Base-by-base conservation (phyloP, 345 rosid genomes). In the Lenwebbia sp. region DNA sequence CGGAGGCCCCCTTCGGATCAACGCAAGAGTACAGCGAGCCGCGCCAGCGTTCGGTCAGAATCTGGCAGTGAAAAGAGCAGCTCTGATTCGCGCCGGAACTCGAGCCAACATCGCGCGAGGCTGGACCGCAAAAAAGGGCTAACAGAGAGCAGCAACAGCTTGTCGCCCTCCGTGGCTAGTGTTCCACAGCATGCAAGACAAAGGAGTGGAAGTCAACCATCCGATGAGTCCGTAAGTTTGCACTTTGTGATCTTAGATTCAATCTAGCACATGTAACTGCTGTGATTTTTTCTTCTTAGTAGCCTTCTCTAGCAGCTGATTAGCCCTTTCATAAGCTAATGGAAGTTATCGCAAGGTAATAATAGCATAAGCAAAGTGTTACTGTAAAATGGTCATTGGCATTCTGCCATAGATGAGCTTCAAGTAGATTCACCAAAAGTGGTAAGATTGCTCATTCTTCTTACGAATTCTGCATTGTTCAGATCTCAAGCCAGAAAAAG, bases 21-120 rank as follows among this genome's bases (percentile, higher is more conserved):
- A 30, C 88, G 54, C 23, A 87, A 49, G 85, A 84, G 85, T 50
- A 37, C 81, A 10, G 47, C 2, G 26, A 37, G 88, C 75, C 87
- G 49, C 23, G 40, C 70, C 83, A 86, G 84, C 83, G 57, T 44
- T 1, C 13, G 58, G 54, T 54, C 90, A 37, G 91, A 88, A 83
- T 87, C 87, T 6, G 62, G 88, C 51, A 85, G 88, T 10, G 88
- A 89, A 26, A 86, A 62, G 55, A 88, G 87, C 87, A 88, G 50
- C 7, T 87, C 91, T 6, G 90, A 54, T 58, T 84, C 90, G 5
- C 54, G 14, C 56, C 37, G 7, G 82, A 87, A 82, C 84, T 75
- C 81, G 8, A 55, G 85, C 83, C 85, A 17, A 21, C 85, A 83
- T 52, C 85, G 13, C 40, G 14, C 83, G 30, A 89, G 86, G 81